Base-by-base conservation (phyloP, 305 asterid genomes). In the Salvia sclarea region DNA sequence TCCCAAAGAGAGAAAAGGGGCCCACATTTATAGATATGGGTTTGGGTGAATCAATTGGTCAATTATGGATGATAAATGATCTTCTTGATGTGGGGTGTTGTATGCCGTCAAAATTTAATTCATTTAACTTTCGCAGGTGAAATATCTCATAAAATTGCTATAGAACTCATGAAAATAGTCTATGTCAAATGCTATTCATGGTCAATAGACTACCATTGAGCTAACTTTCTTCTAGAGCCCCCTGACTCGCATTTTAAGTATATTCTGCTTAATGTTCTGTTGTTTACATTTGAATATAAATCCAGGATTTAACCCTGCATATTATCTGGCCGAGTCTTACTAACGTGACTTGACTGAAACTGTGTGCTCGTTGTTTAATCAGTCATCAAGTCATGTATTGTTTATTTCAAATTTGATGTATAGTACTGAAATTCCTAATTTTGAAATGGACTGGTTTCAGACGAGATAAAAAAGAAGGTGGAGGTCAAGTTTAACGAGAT, bases 401-500 rank as follows among this genome's bases (percentile, higher is more conserved):
- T 17, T 48, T 35, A 4, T 62, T 28, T 40, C 25, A 10, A 20
- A 59, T 16, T 40, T 30, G 47, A 41, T 44, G 6, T 63, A 40
- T 49, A 41, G 48, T 52, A 33, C 30, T 47, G 62, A 45, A 57
- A 28, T 33, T 48, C 40, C 44, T 18, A 38, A 30, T 63, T 63
- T 38, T 50, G 8, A 21, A 50, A 49, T 45, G 68, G 53, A 6
- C 25, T 21, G 12, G 58, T 78, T 47, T 62, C 85, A 91, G 98
- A 87, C 56, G 80, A 90, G 74, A 81, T 87, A 43, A 89, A 94
- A 80, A 81, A 52, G 83, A 82, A 87, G 86, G 90, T 89, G 72
- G 89, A 79, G 68, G 80, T 70, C 74, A 91, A 87, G 82, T 87
- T 87, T 66, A 72, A 94, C 20, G 96, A 94, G 89, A 89, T 94